Base-by-base conservation (phyloP, 768 basidiomycete species). In the Leccinum ochraceum region DNA sequence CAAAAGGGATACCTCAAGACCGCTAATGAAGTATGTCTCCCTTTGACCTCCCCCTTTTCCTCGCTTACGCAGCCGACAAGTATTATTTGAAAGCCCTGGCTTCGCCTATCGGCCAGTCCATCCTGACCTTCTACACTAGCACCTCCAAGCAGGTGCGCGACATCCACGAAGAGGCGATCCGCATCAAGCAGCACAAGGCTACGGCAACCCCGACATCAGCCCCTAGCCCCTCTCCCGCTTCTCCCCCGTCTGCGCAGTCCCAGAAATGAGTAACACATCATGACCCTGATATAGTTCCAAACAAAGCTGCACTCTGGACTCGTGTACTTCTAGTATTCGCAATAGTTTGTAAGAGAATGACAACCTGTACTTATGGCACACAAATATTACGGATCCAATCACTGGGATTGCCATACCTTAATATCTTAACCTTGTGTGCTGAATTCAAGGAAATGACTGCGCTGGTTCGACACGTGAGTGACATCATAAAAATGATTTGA, bases 111-210 rank as follows among this genome's bases (percentile, higher is more conserved):
- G 95, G 94, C 11, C 83, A 87, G 77, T 87, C 84, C 68, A 92
- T 97, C 60, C 75, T 78, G 30, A 68, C 76, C 1, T 98, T 97
- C 79, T 98, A 97, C 79, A 96, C 95, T 14, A 76, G 77, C 49
- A 95, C 94, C 8, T 81, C 87, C 20, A 98, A 97, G 78, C 92
- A 95, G 74, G 87, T 93, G 28, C 68, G 83, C 20, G 95, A 98
- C 70, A 95, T 98, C 52, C 95, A 97, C 70, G 92, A 95, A 69
- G 95, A 98, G 75, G 95, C 95, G 2, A 79, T 81, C 61, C 86
- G 95, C 32, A 92, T 98, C 68, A 85, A 87, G 28, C 82, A 79
- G 58, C 82, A 90, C 65, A 87, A 89, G 68, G 59, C 72, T 3
- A 54, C 60, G 0, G 26, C 68, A 11, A 51, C 68, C 6, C 32